These are phyloP conservation scores for Zoysia japonica DNA, from an alignment of 176 grass and related monocot genomes.

Conservation along the genomic window DNA sequence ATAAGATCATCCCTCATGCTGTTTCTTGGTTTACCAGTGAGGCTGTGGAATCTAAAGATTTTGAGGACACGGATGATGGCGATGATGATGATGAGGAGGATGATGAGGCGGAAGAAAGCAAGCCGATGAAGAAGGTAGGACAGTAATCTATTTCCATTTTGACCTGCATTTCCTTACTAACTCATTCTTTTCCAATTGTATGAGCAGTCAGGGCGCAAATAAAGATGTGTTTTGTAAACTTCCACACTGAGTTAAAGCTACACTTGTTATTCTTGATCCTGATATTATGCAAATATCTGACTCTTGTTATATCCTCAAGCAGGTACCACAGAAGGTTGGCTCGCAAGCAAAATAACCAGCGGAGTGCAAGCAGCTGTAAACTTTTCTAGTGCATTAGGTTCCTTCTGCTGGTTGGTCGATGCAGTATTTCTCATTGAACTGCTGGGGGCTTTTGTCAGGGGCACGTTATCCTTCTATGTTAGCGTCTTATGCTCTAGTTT, in stretches of 20 bases:
- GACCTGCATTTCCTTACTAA: not conserved
- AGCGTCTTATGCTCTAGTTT: slow-evolving; percentile 21
- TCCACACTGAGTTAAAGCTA: not conserved
- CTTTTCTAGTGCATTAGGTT: not conserved
- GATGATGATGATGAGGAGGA: slow-evolving; percentile 42
- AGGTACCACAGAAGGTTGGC: slow-evolving; percentile 51
- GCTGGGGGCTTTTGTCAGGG: not conserved
- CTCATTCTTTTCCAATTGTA: slow-evolving; percentile 17
- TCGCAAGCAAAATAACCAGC: slow-evolving; percentile 60
- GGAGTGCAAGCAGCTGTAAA: slow-evolving; percentile 94
- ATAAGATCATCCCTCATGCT: slow-evolving; percentile 92
- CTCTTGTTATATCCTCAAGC: not conserved
- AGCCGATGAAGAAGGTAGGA: slow-evolving; percentile 45
- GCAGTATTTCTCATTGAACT: slow-evolving; percentile 38
- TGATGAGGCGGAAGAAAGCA: slow-evolving; percentile 53
- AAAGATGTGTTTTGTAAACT: slow-evolving; percentile 25
- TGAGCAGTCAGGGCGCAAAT: slow-evolving; percentile 35
- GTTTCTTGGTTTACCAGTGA: slow-evolving; percentile 91
- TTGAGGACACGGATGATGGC: slow-evolving; percentile 51
- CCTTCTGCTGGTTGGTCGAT: slow-evolving; percentile 1
- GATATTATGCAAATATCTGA: slow-evolving; percentile 7
- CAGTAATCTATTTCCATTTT: not conserved
- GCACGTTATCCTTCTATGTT: not conserved
- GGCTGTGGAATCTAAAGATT: slow-evolving; percentile 64
- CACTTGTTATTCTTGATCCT: not conserved